Base-by-base conservation (phyloP, 2,329 filamentous ascomycete genomes). In the Fusarium caatingaense region DNA sequence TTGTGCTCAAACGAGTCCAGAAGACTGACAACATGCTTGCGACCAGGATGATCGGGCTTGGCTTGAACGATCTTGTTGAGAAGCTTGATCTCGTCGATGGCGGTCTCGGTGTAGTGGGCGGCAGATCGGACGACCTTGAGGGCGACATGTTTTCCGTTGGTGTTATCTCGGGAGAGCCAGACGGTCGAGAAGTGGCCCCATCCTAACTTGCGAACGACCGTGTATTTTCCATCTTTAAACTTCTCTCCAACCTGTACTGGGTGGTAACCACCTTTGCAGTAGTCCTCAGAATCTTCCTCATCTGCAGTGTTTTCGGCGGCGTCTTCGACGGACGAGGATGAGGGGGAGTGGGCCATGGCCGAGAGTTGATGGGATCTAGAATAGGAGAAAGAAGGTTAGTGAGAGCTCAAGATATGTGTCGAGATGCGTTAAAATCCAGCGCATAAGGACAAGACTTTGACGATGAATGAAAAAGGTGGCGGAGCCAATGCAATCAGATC, bases 141-240 rank as follows among this genome's bases (percentile, higher is more conserved):
- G 59, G 96, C 96, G 77, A 99, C 96, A 80, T 99, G 96, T 83
- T 97, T 98, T 78, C 91, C 91, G 64, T 90, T 94, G 63, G 86
- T 89, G 77, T 97, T 97, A 83, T 98, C 95, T 80, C 92, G 83
- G 69, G 89, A 91, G 48, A 92, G 82, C 89, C 89, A 98, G 74
- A 98, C 95, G 34, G 95, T 99, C n/a, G 95, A 98, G 83, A 98
- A 99, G 79, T 98, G 95, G 69, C 96, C 96, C 95, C 95, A 98
- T 74, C 95, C 95, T 56, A 98, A 87, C 85, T 98, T 98, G 83
- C 94, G 92, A 80, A 98, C 92, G 62, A 98, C 91, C 18, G 94
- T 96, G 83, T 99, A 99, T 83, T 93, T 95, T 74, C 93, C 94
- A 80, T 98, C 93, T 80, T 98, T 98, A 88, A 98, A 98, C 78